phyloP scores from a whole-genome alignment of 768 basidiomycete species.

The Rhodotorula paludigena region DNA sequence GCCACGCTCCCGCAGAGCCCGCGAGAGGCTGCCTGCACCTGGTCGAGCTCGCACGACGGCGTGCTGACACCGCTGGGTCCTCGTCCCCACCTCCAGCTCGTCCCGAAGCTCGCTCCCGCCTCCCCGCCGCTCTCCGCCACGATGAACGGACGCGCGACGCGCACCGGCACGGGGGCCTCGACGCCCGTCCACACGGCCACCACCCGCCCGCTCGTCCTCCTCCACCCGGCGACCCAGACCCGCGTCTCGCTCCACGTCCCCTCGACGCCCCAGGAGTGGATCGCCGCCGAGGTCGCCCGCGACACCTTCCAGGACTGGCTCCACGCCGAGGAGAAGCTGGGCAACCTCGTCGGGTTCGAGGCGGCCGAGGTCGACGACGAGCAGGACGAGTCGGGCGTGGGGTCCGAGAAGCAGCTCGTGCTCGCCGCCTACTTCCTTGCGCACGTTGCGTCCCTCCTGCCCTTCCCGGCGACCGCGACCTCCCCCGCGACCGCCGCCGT shows the following conservation, averaged over 20 bases:
- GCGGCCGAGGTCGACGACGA: constrained; percentile 41
- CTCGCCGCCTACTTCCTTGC: constrained; percentile 76
- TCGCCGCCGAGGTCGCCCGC: constrained; percentile 49
- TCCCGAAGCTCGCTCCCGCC: too few species aligned
- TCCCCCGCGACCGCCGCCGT: constrained; percentile 49
- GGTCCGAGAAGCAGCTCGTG: constrained; percentile 48
- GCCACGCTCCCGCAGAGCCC: too few species aligned
- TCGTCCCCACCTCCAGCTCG: background rate
- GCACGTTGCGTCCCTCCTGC: constrained; percentile 64
- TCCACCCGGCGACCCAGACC: constrained; percentile 25
- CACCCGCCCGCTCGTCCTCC: constrained; percentile 36
- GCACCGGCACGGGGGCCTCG: constrained; percentile 18
- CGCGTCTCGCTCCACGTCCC: constrained; percentile 48
- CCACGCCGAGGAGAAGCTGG: constrained; percentile 26
- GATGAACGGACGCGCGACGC: constrained; percentile 1
- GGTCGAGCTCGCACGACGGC: too few species aligned
- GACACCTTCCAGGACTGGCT: constrained; percentile 50
- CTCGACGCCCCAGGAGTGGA: constrained; percentile 48
- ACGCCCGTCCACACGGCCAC: constrained; percentile 36
- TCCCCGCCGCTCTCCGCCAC: background rate
- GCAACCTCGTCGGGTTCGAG: constrained; percentile 41
- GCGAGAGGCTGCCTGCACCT: too few species aligned
- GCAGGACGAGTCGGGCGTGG: constrained; percentile 33
- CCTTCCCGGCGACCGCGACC: constrained; percentile 53
- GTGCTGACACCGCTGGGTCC: background rate